Evolutionary conservation across 1,284 basidiomycete genomes (phyloP).

Genomic region (Volvariella surrecta): DNA sequence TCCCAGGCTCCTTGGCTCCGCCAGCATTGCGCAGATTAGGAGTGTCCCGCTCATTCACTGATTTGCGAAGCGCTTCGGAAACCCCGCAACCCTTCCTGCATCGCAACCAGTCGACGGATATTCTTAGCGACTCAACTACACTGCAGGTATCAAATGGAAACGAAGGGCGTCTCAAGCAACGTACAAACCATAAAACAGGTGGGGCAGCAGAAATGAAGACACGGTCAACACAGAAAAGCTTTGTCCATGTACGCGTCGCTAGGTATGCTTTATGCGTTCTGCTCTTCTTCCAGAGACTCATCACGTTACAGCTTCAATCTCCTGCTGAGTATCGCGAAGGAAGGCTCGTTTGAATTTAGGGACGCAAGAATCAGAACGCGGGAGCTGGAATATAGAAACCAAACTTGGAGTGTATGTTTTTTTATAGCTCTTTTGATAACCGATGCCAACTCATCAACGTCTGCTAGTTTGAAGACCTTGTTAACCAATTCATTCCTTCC

Average conservation of each 20-base stretch:
- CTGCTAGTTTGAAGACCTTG: conserved; percentile 72
- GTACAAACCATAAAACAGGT: conserved; percentile 16
- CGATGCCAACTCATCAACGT: conserved; percentile 18
- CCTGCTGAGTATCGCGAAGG: conserved; percentile 61
- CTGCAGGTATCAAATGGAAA: neutral
- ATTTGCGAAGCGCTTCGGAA: conserved; percentile 41
- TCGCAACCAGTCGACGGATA: conserved; percentile 15
- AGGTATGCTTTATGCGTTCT: conserved; percentile 36
- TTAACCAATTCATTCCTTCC: conserved; percentile 73
- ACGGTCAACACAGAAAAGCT: conserved; percentile 74
- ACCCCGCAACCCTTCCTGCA: conserved; percentile 18
- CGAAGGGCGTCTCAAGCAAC: neutral
- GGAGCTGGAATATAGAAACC: conserved; percentile 76
- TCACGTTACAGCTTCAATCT: conserved; percentile 45
- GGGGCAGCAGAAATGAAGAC: conserved; percentile 75
- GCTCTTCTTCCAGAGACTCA: conserved; percentile 3
- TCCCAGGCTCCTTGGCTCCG: conserved; percentile 14
- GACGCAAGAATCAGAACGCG: conserved; percentile 68
- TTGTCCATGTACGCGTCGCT: conserved; percentile 73
- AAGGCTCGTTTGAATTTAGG: conserved; percentile 63
- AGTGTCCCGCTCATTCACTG: conserved; percentile 62
- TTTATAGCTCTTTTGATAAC: neutral
- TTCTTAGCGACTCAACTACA: conserved; percentile 13
- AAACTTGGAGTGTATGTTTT: conserved; percentile 73
- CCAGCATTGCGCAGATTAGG: conserved; percentile 42